phyloP scores from a whole-genome alignment of 2,329 filamentous ascomycete genomes.

The Huntiella abstrusa region DNA sequence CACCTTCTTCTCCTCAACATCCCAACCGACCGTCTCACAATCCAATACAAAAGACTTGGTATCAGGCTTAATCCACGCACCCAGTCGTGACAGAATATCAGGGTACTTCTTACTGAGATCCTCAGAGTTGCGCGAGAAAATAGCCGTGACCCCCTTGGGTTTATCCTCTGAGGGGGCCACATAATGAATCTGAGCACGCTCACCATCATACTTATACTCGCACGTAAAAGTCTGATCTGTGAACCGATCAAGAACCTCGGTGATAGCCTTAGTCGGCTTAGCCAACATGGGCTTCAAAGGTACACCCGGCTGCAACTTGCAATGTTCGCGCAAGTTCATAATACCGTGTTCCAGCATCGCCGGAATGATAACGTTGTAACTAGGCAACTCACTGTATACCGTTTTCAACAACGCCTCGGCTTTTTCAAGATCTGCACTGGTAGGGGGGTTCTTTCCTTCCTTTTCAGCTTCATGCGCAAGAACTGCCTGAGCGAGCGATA shows the following conservation, averaged over 20 bases:
- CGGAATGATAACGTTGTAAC: conserved; percentile 87
- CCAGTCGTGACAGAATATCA: conserved; percentile 74
- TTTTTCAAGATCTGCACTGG: conserved; percentile 57
- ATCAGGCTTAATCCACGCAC: conserved; percentile 72
- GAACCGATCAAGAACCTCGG: conserved; percentile 90
- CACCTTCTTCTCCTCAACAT: conserved; percentile 85
- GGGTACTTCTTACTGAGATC: conserved; percentile 96
- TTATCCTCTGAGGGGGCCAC: conserved; percentile 55
- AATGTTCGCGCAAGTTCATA: conserved; percentile 60
- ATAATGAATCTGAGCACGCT: conserved; percentile 96
- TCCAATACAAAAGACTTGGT: conserved; percentile 96
- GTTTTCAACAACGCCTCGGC: conserved; percentile 76
- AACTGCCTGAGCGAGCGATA: conserved; percentile 75
- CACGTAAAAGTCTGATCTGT: conserved; percentile 92
- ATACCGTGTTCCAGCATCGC: conserved; percentile 77
- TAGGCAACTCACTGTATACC: conserved; percentile 85
- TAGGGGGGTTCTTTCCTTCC: conserved; percentile 46
- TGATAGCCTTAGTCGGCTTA: conserved; percentile 95
- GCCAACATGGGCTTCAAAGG: conserved; percentile 97
- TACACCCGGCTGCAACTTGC: conserved; percentile 82
- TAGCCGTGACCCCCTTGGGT: conserved; percentile 53
- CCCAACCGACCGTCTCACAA: conserved; percentile 95
- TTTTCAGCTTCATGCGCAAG: conserved; percentile 63
- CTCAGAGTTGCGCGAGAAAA: conserved; percentile 95
- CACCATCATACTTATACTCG: conserved; percentile 97